Evolutionary conservation across 1,284 basidiomycete genomes (phyloP).

Genomic region (Schizopora paradoxa): DNA sequence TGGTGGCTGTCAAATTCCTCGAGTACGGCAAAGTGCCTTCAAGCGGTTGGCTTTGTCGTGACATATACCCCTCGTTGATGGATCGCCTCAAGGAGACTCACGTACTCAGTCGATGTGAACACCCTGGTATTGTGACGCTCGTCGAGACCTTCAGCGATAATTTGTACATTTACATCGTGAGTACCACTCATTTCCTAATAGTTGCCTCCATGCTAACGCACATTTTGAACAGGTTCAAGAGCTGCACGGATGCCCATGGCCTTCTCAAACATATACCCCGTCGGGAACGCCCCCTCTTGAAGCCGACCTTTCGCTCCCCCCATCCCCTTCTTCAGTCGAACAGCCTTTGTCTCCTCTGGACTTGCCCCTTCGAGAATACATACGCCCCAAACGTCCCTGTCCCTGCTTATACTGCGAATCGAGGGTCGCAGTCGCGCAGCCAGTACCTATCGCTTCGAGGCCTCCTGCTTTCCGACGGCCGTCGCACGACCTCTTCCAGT

Average conservation of each 20-base stretch:
- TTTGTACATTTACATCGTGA: slow-evolving; percentile 80
- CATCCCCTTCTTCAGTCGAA: no score
- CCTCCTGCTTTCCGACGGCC: slow-evolving; percentile 64
- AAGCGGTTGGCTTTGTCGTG: slow-evolving; percentile 79
- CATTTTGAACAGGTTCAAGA: slow-evolving; percentile 69
- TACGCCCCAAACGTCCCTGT: background rate
- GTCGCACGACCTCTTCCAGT: slow-evolving; percentile 90
- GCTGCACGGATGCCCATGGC: slow-evolving; percentile 87
- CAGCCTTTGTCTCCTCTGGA: background rate
- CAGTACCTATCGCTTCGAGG: background rate
- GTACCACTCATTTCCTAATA: slow-evolving; percentile 26
- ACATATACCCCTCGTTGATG: no score
- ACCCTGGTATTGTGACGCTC: slow-evolving; percentile 79
- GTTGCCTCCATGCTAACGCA: slow-evolving; percentile 4
- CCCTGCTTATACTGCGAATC: background rate
- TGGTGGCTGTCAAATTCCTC: slow-evolving; percentile 93
- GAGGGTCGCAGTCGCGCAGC: background rate
- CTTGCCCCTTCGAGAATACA: no score
- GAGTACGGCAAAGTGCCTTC: slow-evolving; percentile 79
- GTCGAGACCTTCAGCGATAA: slow-evolving; percentile 81
- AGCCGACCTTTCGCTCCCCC: background rate
- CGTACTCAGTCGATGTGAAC: slow-evolving; percentile 68
- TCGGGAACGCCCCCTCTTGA: background rate
- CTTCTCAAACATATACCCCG: slow-evolving; percentile 8
- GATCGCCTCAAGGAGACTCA: no score